Conservation (phyloP, 176 grass and related monocot species). For the Cocos nucifera region DNA sequence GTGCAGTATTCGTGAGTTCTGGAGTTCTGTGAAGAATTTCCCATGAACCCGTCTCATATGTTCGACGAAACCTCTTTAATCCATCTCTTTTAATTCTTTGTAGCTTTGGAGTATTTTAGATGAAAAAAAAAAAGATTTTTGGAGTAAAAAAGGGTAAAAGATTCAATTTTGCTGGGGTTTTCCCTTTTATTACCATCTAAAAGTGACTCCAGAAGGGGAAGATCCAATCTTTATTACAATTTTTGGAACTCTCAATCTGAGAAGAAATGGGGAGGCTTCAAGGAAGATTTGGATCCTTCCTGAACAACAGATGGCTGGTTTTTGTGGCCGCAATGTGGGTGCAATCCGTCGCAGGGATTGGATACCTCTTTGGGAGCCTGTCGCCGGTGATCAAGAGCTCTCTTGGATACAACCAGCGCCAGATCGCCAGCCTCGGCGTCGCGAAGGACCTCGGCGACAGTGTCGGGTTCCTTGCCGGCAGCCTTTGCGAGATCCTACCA, state of each 20-base stretch:
- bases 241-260: background rate
- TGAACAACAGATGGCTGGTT: conserved; percentile 74
- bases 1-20: too few relatives aligned
- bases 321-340: conserved; percentile 95
- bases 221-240: too few relatives aligned
- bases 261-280: conserved; percentile 30
- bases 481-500: conserved; percentile 57
- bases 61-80: too few relatives aligned
- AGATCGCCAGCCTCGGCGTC: conserved; percentile 67
- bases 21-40: too few relatives aligned
- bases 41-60: too few relatives aligned
- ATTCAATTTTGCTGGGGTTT: too few relatives aligned
- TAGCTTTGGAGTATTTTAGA: too few relatives aligned
- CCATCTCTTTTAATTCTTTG: too few relatives aligned
- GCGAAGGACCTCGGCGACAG: conserved; percentile 88
- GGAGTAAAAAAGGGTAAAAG: too few relatives aligned
- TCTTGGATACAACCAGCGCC: conserved; percentile 85
- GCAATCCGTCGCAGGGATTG: conserved; percentile 80
- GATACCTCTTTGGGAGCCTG: conserved; percentile 80
- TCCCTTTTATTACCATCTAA: too few relatives aligned
- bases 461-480: conserved; percentile 77
- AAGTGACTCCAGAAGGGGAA: too few relatives aligned
- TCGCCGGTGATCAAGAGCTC: conserved; percentile 68
- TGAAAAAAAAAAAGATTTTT: too few relatives aligned
- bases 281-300: conserved; percentile 37